phyloP scores from a whole-genome alignment of 192 early-diverging fungal species.

The Umbelopsis isabellina region DNA sequence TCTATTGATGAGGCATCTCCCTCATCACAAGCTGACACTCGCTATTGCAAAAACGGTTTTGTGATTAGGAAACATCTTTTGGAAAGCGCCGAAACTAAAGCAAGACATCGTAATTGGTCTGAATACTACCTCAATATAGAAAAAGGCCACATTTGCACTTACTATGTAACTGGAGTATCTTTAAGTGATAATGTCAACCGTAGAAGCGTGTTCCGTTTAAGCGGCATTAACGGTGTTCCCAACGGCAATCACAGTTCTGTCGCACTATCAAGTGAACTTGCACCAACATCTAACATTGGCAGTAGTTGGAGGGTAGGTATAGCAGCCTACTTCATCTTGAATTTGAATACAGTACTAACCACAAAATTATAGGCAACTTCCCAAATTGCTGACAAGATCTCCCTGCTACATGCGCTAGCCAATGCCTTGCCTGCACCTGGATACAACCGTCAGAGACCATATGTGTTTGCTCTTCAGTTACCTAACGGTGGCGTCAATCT shows the following conservation, averaged over 20 bases:
- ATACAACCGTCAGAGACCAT: constrained; percentile 73
- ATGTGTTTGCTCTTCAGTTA: constrained; percentile 87
- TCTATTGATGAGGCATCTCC: background rate
- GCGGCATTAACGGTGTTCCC: constrained; percentile 7
- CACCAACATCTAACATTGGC: background rate
- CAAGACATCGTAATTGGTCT: constrained; percentile 84
- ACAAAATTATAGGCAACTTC: constrained; percentile 32
- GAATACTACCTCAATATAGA: constrained; percentile 76
- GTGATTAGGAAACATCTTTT: constrained; percentile 87
- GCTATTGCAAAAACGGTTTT: constrained; percentile 67
- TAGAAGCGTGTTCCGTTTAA: constrained; percentile 27
- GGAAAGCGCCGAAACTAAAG: constrained; percentile 75
- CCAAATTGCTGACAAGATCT: constrained; percentile 47
- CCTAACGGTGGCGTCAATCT: constrained; percentile 81
- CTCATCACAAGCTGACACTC: background rate
- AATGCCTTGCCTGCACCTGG: constrained; percentile 85
- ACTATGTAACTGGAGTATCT: background rate
- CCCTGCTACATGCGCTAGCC: constrained; percentile 81
- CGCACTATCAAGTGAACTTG: background rate
- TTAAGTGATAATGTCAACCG: constrained; percentile 34
- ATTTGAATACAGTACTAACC: too few relatives aligned
- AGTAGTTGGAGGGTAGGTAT: background rate
- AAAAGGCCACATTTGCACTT: constrained; percentile 63
- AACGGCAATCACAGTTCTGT: background rate
- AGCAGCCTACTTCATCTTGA: background rate